These are phyloP conservation scores for Scytalidium lignicola DNA, from an alignment of 2,329 filamentous ascomycete genomes.

Conservation along the genomic window DNA sequence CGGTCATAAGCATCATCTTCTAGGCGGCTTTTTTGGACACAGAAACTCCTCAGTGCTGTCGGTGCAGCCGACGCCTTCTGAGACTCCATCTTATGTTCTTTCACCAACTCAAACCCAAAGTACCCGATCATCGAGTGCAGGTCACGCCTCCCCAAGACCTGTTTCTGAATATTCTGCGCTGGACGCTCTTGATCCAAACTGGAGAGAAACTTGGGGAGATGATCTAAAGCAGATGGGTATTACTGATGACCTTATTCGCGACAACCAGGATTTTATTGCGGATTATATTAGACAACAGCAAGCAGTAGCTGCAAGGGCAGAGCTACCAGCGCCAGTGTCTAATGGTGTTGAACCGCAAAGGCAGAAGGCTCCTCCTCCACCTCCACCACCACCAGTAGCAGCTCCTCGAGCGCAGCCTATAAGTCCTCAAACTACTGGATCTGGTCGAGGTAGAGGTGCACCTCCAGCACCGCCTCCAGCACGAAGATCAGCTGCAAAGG, in stretches of 20 bases:
- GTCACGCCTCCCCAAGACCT: constrained; percentile 38
- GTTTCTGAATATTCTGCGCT: constrained; percentile 55
- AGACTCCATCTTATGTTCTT: constrained; percentile 44
- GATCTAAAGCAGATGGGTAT: constrained; percentile 58
- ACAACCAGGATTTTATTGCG: constrained; percentile 65
- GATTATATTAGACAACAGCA: constrained; percentile 58
- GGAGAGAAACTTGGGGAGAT: constrained; percentile 61
- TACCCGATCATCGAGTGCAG: constrained; percentile 35
- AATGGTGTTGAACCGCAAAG: constrained; percentile 39
- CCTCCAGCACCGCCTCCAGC: constrained; percentile 53
- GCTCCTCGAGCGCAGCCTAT: constrained; percentile 28
- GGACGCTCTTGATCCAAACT: constrained; percentile 59
- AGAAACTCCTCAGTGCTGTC: constrained; percentile 51
- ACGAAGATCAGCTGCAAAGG: constrained; percentile 52
- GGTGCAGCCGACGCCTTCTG: constrained; percentile 43
- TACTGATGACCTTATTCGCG: constrained; percentile 61
- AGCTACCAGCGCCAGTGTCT: constrained; percentile 29
- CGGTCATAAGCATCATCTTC: constrained; percentile 38
- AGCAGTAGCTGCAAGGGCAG: constrained; percentile 31
- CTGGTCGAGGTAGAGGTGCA: constrained; percentile 31
- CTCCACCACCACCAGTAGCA: constrained; percentile 50
- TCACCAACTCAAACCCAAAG: constrained; percentile 30
- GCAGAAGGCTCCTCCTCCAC: constrained; percentile 50
- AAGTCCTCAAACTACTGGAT: constrained; percentile 22
- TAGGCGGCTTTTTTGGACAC: constrained; percentile 58